Percentiles rank a stretch among this genome's conserved stretches.
These are phyloP conservation scores for Kurtzmaniella quercitrusa DNA, from an alignment of 1,139 yeast genomes.

Conservation along the genomic window DNA sequence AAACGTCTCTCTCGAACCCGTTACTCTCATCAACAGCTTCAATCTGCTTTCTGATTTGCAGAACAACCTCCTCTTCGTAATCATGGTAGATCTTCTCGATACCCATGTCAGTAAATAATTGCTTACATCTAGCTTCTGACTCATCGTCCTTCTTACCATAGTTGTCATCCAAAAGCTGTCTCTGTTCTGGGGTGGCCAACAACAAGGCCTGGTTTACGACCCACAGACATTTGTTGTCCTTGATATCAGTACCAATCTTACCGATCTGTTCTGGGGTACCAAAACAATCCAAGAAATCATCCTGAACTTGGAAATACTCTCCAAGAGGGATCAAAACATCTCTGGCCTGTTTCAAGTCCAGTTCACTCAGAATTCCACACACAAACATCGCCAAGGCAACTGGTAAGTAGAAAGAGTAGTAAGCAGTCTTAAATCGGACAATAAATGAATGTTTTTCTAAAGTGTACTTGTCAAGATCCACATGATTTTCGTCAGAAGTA, in stretches of 20 bases:
- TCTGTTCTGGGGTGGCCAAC: slow-evolving; percentile 75
- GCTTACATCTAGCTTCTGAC: slow-evolving; percentile 69
- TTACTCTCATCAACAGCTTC: slow-evolving; percentile 76
- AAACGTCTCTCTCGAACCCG: slow-evolving; percentile 85
- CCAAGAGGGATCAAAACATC: slow-evolving; percentile 92
- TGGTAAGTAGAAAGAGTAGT: slow-evolving; percentile 94
- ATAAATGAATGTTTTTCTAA: slow-evolving; percentile 89
- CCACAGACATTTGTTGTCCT: slow-evolving; percentile 99
- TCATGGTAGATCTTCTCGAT: slow-evolving; percentile 68
- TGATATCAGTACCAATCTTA: slow-evolving; percentile 97
- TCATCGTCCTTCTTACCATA: slow-evolving; percentile 80
- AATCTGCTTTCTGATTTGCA: slow-evolving; percentile 61
- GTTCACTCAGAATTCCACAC: slow-evolving; percentile 69
- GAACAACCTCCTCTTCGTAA: slow-evolving; percentile 78
- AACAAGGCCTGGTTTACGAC: slow-evolving; percentile 88
- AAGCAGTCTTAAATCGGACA: slow-evolving; percentile 95
- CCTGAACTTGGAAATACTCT: slow-evolving; percentile 98
- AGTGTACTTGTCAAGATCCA: slow-evolving; percentile 83
- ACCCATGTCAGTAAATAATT: slow-evolving; percentile 68
- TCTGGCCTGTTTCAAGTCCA: slow-evolving; percentile 82
- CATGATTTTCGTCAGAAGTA: slow-evolving; percentile 95
- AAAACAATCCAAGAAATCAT: slow-evolving; percentile 93
- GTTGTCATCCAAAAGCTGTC: slow-evolving; percentile 75
- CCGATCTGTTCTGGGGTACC: slow-evolving; percentile 98
- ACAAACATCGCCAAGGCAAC: slow-evolving; percentile 95